Evolutionary conservation across 2,329 filamentous ascomycete species (phyloP).

Genomic region (Colletotrichum sp.): DNA sequence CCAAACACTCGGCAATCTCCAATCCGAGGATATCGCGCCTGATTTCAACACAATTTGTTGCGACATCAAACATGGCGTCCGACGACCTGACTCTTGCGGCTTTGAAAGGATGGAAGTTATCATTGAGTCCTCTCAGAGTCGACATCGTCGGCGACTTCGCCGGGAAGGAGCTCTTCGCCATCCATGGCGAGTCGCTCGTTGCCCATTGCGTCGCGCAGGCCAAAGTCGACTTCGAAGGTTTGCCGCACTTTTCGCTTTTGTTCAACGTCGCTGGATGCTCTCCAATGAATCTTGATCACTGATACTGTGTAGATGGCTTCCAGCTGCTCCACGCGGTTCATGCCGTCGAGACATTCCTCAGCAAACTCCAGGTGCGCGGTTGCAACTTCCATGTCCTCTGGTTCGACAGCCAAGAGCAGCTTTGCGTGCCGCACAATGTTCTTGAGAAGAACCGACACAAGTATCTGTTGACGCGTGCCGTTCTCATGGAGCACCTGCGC

Average conservation of each 20-base stretch:
- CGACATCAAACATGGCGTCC: not conserved
- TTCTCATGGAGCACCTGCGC: conserved; percentile 68
- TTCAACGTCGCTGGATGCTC: too few species aligned
- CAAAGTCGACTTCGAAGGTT: conserved; percentile 66
- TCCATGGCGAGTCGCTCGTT: conserved; percentile 77
- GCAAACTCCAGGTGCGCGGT: conserved; percentile 62
- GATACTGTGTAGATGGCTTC: conserved; percentile 63
- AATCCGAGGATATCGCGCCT: not conserved
- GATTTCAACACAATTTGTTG: not conserved
- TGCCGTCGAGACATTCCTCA: conserved; percentile 69
- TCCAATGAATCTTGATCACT: not conserved
- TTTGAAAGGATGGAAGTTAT: not conserved
- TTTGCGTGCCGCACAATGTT: conserved; percentile 57
- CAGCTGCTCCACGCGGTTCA: conserved; percentile 76
- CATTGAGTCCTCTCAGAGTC: conserved; percentile 39
- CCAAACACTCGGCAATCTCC: not conserved
- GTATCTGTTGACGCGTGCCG: conserved; percentile 65
- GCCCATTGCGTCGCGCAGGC: conserved; percentile 66
- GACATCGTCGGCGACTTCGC: conserved; percentile 79
- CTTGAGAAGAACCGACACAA: conserved; percentile 40
- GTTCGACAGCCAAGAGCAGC: conserved; percentile 60
- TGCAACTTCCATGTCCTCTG: conserved; percentile 77
- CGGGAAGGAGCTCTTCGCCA: conserved; percentile 73
- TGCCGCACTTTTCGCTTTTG: too few species aligned
- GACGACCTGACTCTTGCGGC: not conserved